Conservation (phyloP, 2,329 filamentous ascomycete genomes). For the Phaeosphaeriaceae sp. region DNA sequence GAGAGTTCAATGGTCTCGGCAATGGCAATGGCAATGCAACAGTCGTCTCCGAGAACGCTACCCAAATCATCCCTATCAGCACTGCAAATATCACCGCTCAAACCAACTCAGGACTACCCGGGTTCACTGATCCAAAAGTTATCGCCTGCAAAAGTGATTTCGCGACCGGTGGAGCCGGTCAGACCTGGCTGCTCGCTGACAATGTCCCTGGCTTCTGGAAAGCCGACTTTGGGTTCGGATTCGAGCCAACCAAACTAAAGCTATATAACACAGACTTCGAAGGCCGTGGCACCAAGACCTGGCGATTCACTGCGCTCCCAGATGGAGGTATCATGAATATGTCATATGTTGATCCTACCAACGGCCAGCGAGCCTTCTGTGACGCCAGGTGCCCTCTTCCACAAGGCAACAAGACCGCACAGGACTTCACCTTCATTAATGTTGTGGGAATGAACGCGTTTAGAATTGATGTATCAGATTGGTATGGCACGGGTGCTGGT, state of each 20-base stretch:
- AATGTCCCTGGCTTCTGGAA: slow-evolving; percentile 80
- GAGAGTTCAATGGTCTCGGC: slow-evolving; percentile 85
- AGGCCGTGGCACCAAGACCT: slow-evolving; percentile 86
- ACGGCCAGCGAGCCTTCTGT: slow-evolving; percentile 72
- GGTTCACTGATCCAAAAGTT: slow-evolving; percentile 77
- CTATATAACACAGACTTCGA: slow-evolving; percentile 86
- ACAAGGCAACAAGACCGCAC: slow-evolving; percentile 69
- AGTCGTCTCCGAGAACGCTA: slow-evolving; percentile 68
- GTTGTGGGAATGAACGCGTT: slow-evolving; percentile 89
- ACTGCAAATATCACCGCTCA: slow-evolving; percentile 75
- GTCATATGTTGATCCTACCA: slow-evolving; percentile 78
- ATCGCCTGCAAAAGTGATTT: slow-evolving; percentile 80
- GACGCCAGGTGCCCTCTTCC: slow-evolving; percentile 86
- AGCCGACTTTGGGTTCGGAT: slow-evolving; percentile 81
- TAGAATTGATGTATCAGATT: slow-evolving; percentile 82
- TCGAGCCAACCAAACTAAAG: slow-evolving; percentile 83
- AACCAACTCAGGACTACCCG: slow-evolving; percentile 65
- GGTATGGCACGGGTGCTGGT: slow-evolving; percentile 85
- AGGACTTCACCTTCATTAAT: slow-evolving; percentile 95
- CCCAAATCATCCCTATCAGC: slow-evolving; percentile 82
- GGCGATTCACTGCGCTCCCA: slow-evolving; percentile 83
- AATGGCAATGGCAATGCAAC: slow-evolving; percentile 86
- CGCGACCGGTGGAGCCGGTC: slow-evolving; percentile 68
- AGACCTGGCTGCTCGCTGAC: slow-evolving; percentile 82
- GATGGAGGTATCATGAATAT: slow-evolving; percentile 95